A percentile compares a stretch with the other conserved stretches of the same genome.
phyloP scores from a whole-genome alignment of 257 asterid genomes.

The Misopates orontium region DNA sequence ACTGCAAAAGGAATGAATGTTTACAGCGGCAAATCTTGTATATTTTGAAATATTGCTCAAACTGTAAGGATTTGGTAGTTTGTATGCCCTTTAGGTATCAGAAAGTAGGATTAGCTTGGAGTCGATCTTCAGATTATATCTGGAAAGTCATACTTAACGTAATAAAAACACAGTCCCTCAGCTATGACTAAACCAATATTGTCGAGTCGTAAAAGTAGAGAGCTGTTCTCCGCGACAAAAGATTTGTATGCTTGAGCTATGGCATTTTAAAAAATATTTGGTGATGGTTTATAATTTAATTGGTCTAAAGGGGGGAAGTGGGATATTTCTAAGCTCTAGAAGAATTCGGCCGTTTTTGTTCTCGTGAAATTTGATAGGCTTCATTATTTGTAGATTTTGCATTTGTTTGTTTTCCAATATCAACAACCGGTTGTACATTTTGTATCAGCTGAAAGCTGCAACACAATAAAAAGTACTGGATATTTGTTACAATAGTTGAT shows the following conservation, averaged over 20 bases:
- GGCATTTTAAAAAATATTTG: neutral
- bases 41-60: neutral
- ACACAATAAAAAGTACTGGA: too few relatives aligned
- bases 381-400: neutral
- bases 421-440: neutral
- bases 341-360: too few relatives aligned
- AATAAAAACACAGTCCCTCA: neutral
- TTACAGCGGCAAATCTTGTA: neutral
- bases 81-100: too few relatives aligned
- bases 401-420: neutral
- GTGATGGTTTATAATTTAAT: neutral
- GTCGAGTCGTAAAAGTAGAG: neutral
- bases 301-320: too few relatives aligned
- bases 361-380: neutral
- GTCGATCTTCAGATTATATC: too few relatives aligned
- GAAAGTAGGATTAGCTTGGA: too few relatives aligned
- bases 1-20: too few relatives aligned
- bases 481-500: conserved; percentile 4
- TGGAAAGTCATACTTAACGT: too few relatives aligned
- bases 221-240: conserved; percentile 3
- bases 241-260: neutral
- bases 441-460: too few relatives aligned
- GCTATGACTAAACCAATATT: neutral
- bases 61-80: too few relatives aligned
- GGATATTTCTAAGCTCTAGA: neutral